A percentile compares a stretch with the other conserved stretches of the same genome.
phyloP scores from a whole-genome alignment of 192 early-diverging fungal species.

The Mortierella alpina region DNA sequence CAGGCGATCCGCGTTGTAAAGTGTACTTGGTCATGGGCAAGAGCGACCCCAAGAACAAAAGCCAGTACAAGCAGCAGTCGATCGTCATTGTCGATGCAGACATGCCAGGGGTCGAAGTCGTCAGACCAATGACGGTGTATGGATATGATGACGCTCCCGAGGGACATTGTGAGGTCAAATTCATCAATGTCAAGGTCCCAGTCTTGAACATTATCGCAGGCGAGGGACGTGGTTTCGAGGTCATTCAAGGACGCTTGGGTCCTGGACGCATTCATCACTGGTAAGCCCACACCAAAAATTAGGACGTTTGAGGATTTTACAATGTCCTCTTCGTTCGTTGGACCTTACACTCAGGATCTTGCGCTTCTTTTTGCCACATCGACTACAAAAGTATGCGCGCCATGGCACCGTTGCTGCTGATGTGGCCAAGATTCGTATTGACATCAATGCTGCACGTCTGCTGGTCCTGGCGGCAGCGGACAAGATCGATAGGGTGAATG shows the following conservation, averaged over 20 bases:
- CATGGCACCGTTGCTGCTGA: constrained; percentile 87
- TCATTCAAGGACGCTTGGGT: constrained; percentile 96
- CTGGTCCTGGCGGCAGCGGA: constrained; percentile 94
- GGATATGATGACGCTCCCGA: constrained; percentile 97
- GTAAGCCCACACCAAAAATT: constrained; percentile 17
- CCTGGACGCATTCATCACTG: constrained; percentile 99
- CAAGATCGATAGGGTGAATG: constrained; percentile 87
- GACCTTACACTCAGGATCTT: neutral
- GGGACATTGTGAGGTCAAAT: constrained; percentile 95
- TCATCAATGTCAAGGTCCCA: constrained; percentile 90
- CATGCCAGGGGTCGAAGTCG: constrained; percentile 84
- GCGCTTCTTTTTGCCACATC: neutral
- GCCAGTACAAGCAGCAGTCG: constrained; percentile 87
- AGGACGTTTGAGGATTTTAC: neutral
- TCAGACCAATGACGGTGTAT: constrained; percentile 89
- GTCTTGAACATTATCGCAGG: constrained; percentile 90
- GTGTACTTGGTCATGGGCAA: constrained; percentile 96
- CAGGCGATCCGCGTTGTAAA: constrained; percentile 92
- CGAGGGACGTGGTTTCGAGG: constrained; percentile 97
- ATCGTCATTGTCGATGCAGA: constrained; percentile 89
- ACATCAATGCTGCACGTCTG: constrained; percentile 91
- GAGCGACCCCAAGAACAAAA: constrained; percentile 71
- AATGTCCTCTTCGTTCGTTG: neutral
- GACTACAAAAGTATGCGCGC: constrained; percentile 76
- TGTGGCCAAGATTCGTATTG: constrained; percentile 88